Conservation (phyloP, 306 rosid species). For the Comarum palustre region DNA sequence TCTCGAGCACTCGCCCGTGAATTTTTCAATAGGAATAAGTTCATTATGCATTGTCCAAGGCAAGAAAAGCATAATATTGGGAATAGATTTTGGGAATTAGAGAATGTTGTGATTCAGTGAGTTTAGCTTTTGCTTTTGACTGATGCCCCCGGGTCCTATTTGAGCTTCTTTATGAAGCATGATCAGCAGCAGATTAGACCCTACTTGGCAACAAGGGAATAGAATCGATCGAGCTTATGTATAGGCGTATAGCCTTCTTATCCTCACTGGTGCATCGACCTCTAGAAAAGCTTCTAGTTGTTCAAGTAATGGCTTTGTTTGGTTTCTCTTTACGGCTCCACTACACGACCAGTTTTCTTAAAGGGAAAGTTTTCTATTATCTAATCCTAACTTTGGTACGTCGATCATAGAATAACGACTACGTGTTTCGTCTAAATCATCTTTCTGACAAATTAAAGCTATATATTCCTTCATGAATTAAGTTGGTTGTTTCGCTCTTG, state of each 20-base stretch:
- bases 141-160: constrained; percentile 44
- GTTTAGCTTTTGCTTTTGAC: constrained; percentile 25
- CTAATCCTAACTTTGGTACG: constrained; percentile 29
- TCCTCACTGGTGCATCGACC: constrained; percentile 17
- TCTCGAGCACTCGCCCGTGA: neutral
- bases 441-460: neutral
- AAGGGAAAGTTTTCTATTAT: constrained; percentile 26
- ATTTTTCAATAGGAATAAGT: constrained; percentile 16
- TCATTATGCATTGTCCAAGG: constrained; percentile 25
- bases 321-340: constrained; percentile 52
- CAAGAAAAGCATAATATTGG: constrained; percentile 38
- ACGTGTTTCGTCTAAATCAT: neutral
- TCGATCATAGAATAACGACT: neutral
- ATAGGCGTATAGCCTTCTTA: constrained; percentile 13
- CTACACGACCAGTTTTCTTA: constrained; percentile 31
- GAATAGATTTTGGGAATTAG: constrained; percentile 41
- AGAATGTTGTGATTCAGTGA: constrained; percentile 7
- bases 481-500: neutral
- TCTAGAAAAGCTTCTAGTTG: constrained; percentile 13
- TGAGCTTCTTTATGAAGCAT: constrained; percentile 59
- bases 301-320: constrained; percentile 10
- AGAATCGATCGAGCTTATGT: constrained; percentile 18
- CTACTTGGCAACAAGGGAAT: constrained; percentile 32
- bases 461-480: neutral
- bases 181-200: constrained; percentile 38